Percentiles rank a stretch among this genome's conserved stretches.
Conservation (phyloP, 768 basidiomycete species). For the Tricholoma matsutake region DNA sequence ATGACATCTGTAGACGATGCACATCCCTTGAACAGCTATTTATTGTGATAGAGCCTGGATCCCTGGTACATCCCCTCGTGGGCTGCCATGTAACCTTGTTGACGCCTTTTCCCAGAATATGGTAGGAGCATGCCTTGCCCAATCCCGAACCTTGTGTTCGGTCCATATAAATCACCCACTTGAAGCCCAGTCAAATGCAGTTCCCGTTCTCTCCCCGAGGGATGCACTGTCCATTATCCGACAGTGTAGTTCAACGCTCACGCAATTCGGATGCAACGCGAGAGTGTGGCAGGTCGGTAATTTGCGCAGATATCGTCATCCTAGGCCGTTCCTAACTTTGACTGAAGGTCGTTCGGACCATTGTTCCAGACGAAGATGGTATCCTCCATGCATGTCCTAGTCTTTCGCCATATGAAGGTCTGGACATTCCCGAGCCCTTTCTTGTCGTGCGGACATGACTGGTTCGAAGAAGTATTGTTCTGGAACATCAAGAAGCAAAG, state of each 20-base stretch:
- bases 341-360: constrained; percentile 44
- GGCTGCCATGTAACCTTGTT: neutral
- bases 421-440: constrained; percentile 71
- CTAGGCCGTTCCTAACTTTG: constrained; percentile 1
- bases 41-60: constrained; percentile 46
- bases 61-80: constrained; percentile 38
- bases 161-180: constrained; percentile 60
- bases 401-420: constrained; percentile 55
- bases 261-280: constrained; percentile 66
- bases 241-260: constrained; percentile 48
- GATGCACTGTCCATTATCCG: constrained; percentile 45
- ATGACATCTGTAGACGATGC: constrained; percentile 54
- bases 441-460: constrained; percentile 56
- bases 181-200: constrained; percentile 23
- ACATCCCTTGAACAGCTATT: constrained; percentile 59
- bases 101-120: constrained; percentile 28
- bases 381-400: constrained; percentile 32
- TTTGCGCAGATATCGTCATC: neutral
- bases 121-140: constrained; percentile 40
- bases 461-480: neutral
- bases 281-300: constrained; percentile 64
- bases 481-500: too few relatives aligned
- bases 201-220: constrained; percentile 28
- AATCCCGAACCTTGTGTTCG: constrained; percentile 45
- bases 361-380: constrained; percentile 36